Evolutionary conservation across 2,329 filamentous ascomycete species (phyloP), one percentile per base, ranked within the genome.

Genomic region (Bipolaris zeicola): DNA sequence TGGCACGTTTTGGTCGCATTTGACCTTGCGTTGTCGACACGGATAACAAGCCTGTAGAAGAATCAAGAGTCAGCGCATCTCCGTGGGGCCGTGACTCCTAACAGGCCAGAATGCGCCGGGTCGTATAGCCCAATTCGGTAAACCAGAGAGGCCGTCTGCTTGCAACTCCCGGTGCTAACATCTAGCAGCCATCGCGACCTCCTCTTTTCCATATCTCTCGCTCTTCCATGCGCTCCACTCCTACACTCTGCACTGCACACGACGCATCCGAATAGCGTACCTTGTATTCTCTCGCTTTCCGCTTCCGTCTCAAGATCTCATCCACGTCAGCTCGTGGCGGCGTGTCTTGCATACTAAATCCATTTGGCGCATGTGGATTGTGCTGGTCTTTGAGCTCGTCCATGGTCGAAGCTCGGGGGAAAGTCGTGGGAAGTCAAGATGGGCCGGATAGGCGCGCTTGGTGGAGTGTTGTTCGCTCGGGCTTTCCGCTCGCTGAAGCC

Each of bases 241-340:
- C 41, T 18, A 26, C 33, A 46, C 14, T 31, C 6, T 24, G 11
- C 20, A 11, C 16, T 26, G 24, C 26, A 28, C 20, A 11, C 20
- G n/a, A 45, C 47, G 45, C 57, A 48, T 52, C 49, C 45, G 56
- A n/a, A 43, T 45, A 36, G 50, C 72, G 56, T 66, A 75, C 74
- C 73, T 82, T 82, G 72, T 82, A 81, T 70, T 82, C 80, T 28
- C 80, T 71, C 43, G 80, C 80, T 63, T 82, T 82, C 43, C 80
- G 73, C 70, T 82, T 82, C 64, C 79, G 73, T 20, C 79, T 73
- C 64, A 82, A 63, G 37, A 81, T 80, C 62, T 81, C 79, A 68
- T 82, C 79, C 54, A 82, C 80, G 51, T 81, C 79, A 49, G 76
- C 70, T 50, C 79, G 76, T 50, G 77, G 77, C 42, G 78, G 78